Evolutionary conservation across 352 stramenopile species (phyloP).

Genomic region (Phytophthora brassicae): DNA sequence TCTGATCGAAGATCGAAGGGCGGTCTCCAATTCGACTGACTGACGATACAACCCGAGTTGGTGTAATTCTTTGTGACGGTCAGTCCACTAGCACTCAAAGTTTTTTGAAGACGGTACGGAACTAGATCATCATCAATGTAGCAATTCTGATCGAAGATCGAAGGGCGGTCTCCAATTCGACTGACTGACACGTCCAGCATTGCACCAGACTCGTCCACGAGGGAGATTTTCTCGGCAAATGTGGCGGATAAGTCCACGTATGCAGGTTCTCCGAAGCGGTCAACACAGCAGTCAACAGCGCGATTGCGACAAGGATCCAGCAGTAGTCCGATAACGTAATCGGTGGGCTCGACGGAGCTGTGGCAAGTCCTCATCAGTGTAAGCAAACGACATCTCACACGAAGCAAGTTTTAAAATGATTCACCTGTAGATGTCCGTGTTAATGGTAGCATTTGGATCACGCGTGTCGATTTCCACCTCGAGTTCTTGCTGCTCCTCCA

Average conservation of each 20-base stretch:
- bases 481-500: slow-evolving; percentile 45
- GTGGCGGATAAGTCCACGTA: slow-evolving; percentile 25
- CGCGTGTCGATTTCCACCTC: slow-evolving; percentile 40
- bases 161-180: slow-evolving; percentile 65
- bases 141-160: slow-evolving; percentile 71
- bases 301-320: slow-evolving; percentile 76
- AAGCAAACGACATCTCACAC: neutral
- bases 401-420: neutral
- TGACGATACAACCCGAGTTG: slow-evolving; percentile 59
- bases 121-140: slow-evolving; percentile 55
- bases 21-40: too few relatives aligned
- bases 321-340: slow-evolving; percentile 82
- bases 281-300: slow-evolving; percentile 64
- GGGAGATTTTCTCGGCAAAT: slow-evolving; percentile 55
- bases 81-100: slow-evolving; percentile 39
- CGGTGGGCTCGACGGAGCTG: slow-evolving; percentile 51
- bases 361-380: neutral
- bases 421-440: slow-evolving; percentile 73
- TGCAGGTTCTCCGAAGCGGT: slow-evolving; percentile 80
- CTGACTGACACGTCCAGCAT: slow-evolving; percentile 61
- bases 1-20: slow-evolving; percentile 63
- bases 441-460: slow-evolving; percentile 46
- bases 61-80: slow-evolving; percentile 53
- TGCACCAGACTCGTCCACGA: slow-evolving; percentile 68
- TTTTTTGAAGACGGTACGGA: slow-evolving; percentile 67